A percentile compares a stretch with the other conserved stretches of the same genome.
Evolutionary conservation across 345 rosid genomes (phyloP).

Genomic region (Hevea brasiliensis): DNA sequence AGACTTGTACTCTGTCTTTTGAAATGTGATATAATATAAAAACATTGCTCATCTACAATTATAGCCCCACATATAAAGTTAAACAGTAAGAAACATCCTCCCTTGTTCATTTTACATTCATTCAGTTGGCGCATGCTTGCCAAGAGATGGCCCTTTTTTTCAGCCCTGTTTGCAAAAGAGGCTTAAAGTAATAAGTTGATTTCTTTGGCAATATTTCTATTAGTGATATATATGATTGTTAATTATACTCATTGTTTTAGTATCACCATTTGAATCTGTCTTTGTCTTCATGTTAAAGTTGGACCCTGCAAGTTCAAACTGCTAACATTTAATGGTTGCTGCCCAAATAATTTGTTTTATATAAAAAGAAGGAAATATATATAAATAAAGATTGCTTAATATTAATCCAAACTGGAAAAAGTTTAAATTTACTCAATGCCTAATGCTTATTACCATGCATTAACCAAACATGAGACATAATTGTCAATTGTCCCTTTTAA

Average conservation of each 20-base stretch:
- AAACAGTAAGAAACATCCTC: constrained; percentile 19
- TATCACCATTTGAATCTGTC: constrained; percentile 1
- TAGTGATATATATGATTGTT: background rate
- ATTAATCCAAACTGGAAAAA: background rate
- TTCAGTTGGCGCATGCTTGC: constrained; percentile 3
- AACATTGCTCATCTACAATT: background rate
- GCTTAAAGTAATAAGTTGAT: constrained; percentile 2
- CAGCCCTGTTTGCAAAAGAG: too few relatives aligned
- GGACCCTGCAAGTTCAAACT: background rate
- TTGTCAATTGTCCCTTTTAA: constrained; percentile 20
- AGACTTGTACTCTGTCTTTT: too few relatives aligned
- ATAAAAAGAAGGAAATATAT: too few relatives aligned
- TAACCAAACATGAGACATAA: background rate
- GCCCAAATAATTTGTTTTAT: too few relatives aligned
- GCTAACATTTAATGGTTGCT: background rate
- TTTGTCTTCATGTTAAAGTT: constrained; percentile 10
- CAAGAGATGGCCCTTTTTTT: background rate
- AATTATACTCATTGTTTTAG: background rate
- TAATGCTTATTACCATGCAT: background rate
- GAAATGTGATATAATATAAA: too few relatives aligned
- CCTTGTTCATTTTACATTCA: constrained; percentile 19
- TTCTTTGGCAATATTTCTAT: background rate
- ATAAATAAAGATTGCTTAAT: too few relatives aligned
- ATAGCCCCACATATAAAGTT: constrained; percentile 22
- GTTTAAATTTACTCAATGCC: background rate